Evolutionary conservation across 352 stramenopile genomes (phyloP).

Genomic region (Pythium vanterpoolii): DNA sequence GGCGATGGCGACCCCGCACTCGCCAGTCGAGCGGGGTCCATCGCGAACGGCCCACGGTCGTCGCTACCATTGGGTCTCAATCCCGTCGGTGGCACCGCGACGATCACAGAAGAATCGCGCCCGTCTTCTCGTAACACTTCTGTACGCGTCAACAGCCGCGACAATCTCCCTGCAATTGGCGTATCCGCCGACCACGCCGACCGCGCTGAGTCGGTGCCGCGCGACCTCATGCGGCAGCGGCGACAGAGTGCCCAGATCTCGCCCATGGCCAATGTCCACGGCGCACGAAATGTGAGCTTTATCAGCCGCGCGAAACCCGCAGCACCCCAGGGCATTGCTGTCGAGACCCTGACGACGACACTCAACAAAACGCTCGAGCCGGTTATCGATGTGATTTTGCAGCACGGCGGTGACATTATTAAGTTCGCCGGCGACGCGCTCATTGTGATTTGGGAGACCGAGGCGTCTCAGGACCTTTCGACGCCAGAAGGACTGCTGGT

Average conservation of each 20-base stretch:
- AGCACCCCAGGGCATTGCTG: constrained; percentile 51
- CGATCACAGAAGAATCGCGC: neutral
- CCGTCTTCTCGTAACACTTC: neutral
- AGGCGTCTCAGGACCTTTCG: constrained; percentile 32
- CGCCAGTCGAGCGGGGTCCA: neutral
- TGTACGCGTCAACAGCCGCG: constrained; percentile 7
- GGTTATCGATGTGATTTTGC: constrained; percentile 73
- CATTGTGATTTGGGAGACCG: constrained; percentile 80
- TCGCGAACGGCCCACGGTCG: neutral
- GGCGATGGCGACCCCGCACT: constrained; percentile 1
- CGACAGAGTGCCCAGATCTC: constrained; percentile 26
- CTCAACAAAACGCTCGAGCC: constrained; percentile 79
- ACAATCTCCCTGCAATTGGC: constrained; percentile 2
- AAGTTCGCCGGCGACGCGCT: constrained; percentile 82
- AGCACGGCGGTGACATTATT: constrained; percentile 77
- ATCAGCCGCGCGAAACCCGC: constrained; percentile 45
- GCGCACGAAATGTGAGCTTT: constrained; percentile 32
- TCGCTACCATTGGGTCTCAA: constrained; percentile 19
- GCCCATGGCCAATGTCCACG: neutral
- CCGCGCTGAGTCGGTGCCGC: constrained; percentile 21
- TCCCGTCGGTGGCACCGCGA: neutral
- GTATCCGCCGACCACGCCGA: constrained; percentile 12
- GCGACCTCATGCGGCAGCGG: constrained; percentile 41
- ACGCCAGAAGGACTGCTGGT: constrained; percentile 46
- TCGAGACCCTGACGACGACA: constrained; percentile 69